phyloP scores from a whole-genome alignment of 352 stramenopile species.

The Globisporangium nagaii region DNA sequence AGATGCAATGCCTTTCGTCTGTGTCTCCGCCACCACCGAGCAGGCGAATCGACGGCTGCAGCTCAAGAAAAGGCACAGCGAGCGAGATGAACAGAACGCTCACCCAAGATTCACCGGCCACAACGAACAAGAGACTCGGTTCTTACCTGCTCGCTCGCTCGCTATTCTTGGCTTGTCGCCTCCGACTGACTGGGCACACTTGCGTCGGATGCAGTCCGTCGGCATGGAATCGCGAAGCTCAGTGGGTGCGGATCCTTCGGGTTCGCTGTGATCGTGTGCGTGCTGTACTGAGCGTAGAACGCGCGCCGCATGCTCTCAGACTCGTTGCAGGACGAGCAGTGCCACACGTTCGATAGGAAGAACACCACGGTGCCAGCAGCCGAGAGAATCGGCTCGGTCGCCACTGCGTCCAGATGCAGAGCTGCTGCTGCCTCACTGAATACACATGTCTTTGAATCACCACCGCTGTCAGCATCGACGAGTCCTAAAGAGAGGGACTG shows the following conservation, averaged over 20 bases:
- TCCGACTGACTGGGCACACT: neutral
- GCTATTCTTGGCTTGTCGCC: slow-evolving; percentile 1
- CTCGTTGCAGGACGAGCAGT: slow-evolving; percentile 57
- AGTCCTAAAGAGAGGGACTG: neutral
- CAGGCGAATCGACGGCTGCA: too few species aligned
- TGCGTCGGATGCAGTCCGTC: neutral
- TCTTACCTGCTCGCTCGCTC: neutral
- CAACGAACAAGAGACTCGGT: neutral
- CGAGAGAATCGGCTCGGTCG: slow-evolving; percentile 23
- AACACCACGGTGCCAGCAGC: slow-evolving; percentile 45
- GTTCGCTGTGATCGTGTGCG: slow-evolving; percentile 36
- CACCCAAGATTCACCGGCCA: too few species aligned
- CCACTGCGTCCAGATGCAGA: slow-evolving; percentile 3
- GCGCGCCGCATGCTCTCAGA: slow-evolving; percentile 34
- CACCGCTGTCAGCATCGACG: neutral
- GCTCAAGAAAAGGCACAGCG: too few species aligned
- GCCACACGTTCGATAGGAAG: slow-evolving; percentile 72
- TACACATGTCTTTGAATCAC: neutral
- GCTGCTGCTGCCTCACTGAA: neutral
- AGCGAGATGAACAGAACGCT: too few species aligned
- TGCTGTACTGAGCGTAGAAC: slow-evolving; percentile 73
- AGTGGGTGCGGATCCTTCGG: slow-evolving; percentile 32
- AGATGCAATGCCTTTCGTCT: neutral
- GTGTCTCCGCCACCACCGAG: neutral
- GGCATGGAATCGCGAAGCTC: slow-evolving; percentile 63